Base-by-base conservation (phyloP, 1,284 basidiomycete genomes). In the Hypsizygus ulmarius region DNA sequence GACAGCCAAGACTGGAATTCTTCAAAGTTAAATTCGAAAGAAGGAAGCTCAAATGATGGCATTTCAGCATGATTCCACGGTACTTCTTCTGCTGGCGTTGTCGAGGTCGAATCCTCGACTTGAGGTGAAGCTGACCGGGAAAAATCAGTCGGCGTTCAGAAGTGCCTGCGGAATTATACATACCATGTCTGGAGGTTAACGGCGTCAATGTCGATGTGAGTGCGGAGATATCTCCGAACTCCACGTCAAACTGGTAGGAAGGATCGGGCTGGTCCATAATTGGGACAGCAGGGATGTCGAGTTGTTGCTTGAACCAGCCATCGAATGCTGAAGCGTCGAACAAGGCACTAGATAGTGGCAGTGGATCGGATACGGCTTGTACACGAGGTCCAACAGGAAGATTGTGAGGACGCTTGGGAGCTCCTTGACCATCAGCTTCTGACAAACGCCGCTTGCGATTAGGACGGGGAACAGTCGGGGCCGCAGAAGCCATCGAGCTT, bases 371-470 rank as follows among this genome's bases (percentile, higher is more conserved):
- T 0, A 62, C 55, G 2, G 54, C 21, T 15, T 66, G 64, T 1
- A 56, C 40, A 28, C 54, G 59, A 0, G 58, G 55, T 11, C 35
- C 39, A 11, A 33, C 27, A 8, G 48, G 32, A 1, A 59, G 48
- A 21, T 52, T 50, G 28, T 56, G 50, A 0, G 62, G 58, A 21
- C 58, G 57, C 36, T 68, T 69, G 3, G 59, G 39, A 28, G 44
- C 11, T 0, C 30, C 39, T 3, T 49, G 27, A 0, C 16, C 35
- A 9, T 61, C 62, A 0, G 51, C 43, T 4, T 68, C 64, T 3
- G 70, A 72, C 9, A 68, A 43, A 6, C 61, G 59, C 34, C 70
- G 64, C 45, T 72, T 70, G 33, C 41, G 52, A 19, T 30, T 37
- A 9, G 30, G 41, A 29, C 15, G 25, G 50, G 34, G 25, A n/a